Evolutionary conservation across 2,329 filamentous ascomycete genomes (phyloP).

Genomic region (Aspergillus fumigatiaffinis): DNA sequence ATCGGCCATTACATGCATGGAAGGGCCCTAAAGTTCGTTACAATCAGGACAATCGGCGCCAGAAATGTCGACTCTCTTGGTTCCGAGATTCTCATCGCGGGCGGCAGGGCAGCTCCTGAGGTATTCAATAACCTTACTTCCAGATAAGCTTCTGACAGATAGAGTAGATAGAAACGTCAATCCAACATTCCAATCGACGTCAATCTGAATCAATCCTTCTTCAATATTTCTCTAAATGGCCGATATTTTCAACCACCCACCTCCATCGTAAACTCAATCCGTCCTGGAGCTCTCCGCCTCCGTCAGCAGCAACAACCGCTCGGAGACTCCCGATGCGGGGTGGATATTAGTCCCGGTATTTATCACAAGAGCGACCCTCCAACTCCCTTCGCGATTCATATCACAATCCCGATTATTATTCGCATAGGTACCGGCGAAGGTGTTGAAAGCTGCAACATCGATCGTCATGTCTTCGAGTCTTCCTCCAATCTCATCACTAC

Average conservation of each 20-base stretch:
- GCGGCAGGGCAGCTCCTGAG: background rate
- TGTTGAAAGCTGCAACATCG: background rate
- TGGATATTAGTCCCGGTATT: background rate
- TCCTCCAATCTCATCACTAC: constrained; percentile 56
- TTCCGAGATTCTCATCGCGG: background rate
- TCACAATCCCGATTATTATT: background rate
- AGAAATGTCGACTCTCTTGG: background rate
- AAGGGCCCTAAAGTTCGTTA: background rate
- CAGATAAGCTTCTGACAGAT: background rate
- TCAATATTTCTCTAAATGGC: background rate
- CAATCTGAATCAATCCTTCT: background rate
- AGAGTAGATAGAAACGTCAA: background rate
- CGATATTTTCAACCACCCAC: background rate
- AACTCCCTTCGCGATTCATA: background rate
- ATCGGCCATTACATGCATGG: background rate
- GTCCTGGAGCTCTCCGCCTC: constrained; percentile 19
- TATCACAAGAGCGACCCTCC: constrained; percentile 2
- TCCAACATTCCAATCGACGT: background rate
- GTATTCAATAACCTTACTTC: background rate
- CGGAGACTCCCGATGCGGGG: constrained; percentile 24
- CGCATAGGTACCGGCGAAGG: background rate
- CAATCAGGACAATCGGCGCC: too few species aligned
- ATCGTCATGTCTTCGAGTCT: constrained; percentile 40
- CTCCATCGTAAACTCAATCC: background rate
- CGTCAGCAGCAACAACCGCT: constrained; percentile 3